Percentiles rank a stretch among this genome's conserved stretches.
phyloP scores from a whole-genome alignment of 306 rosid genomes.

The Coriaria nepalensis region DNA sequence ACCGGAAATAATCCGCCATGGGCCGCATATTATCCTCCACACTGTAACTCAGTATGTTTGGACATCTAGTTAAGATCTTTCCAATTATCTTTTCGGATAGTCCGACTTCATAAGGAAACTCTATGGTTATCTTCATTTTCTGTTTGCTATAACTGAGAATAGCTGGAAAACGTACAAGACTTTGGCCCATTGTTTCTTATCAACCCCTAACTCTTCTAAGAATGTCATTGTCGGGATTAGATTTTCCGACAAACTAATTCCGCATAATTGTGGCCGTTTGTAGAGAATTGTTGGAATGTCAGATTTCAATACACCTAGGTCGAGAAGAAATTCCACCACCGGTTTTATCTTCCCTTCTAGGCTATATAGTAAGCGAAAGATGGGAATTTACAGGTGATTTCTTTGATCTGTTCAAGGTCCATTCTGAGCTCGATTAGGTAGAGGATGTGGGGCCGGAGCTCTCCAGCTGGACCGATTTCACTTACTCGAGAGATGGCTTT shows the following conservation, averaged over 20 bases:
- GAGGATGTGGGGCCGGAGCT: slow-evolving; percentile 58
- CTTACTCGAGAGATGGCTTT: slow-evolving; percentile 56
- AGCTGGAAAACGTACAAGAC: slow-evolving; percentile 78
- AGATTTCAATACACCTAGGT: slow-evolving; percentile 68
- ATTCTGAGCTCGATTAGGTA: slow-evolving; percentile 78
- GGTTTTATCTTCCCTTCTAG: slow-evolving; percentile 90
- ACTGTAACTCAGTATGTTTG: slow-evolving; percentile 59
- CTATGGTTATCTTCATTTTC: slow-evolving; percentile 40
- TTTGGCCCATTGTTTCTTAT: slow-evolving; percentile 83
- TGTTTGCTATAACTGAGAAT: slow-evolving; percentile 72
- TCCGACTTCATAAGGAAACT: slow-evolving; percentile 58
- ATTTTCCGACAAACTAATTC: slow-evolving; percentile 73
- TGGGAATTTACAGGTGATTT: slow-evolving; percentile 46
- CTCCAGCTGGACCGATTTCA: slow-evolving; percentile 46
- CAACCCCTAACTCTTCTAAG: slow-evolving; percentile 71
- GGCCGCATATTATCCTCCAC: slow-evolving; percentile 85
- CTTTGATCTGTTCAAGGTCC: slow-evolving; percentile 64
- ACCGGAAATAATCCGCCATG: slow-evolving; percentile 54
- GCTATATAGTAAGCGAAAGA: slow-evolving; percentile 71
- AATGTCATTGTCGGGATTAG: slow-evolving; percentile 75
- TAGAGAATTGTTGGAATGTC: slow-evolving; percentile 47
- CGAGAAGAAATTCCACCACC: slow-evolving; percentile 75
- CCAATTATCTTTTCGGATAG: slow-evolving; percentile 60
- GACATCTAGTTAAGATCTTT: slow-evolving; percentile 72
- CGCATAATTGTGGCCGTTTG: slow-evolving; percentile 91